These are phyloP conservation scores for Epichloe amarillans DNA, from an alignment of 2,329 filamentous ascomycete species.

Conservation along the genomic window DNA sequence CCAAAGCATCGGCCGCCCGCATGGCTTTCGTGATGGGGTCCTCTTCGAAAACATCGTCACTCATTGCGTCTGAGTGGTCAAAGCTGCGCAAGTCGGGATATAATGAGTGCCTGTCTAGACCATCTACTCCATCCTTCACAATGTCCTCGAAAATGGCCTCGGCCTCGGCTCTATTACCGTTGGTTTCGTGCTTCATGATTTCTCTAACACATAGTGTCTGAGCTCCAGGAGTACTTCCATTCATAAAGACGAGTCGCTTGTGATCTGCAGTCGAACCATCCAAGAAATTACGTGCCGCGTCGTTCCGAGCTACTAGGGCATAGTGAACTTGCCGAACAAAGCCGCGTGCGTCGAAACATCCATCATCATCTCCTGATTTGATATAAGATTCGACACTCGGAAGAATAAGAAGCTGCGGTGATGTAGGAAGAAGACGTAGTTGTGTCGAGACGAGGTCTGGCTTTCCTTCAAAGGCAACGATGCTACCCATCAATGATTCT, in stretches of 20 bases:
- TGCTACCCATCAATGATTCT: constrained; percentile 25
- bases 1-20: constrained; percentile 44
- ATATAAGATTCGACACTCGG: constrained; percentile 21
- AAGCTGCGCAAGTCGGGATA: constrained; percentile 9
- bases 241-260: constrained; percentile 45
- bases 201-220: constrained; percentile 38
- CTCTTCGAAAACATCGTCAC: constrained; percentile 24
- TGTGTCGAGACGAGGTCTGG: constrained; percentile 43
- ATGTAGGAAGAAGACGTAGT: constrained; percentile 44
- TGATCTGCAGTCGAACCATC: constrained; percentile 28
- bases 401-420: constrained; percentile 43
- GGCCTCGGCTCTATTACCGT: constrained; percentile 35
- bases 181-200: constrained; percentile 39
- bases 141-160: constrained; percentile 37
- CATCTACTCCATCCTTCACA: constrained; percentile 33
- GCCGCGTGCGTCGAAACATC: constrained; percentile 16
- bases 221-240: constrained; percentile 44
- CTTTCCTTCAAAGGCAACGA: constrained; percentile 49
- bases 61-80: neutral
- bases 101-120: constrained; percentile 16
- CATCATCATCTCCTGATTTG: neutral
- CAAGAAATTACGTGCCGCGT: constrained; percentile 39
- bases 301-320: constrained; percentile 32
- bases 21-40: constrained; percentile 43
- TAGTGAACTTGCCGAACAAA: constrained; percentile 38